Conservation (phyloP, 768 basidiomycete species). For the Tricholoma flavovirens region DNA sequence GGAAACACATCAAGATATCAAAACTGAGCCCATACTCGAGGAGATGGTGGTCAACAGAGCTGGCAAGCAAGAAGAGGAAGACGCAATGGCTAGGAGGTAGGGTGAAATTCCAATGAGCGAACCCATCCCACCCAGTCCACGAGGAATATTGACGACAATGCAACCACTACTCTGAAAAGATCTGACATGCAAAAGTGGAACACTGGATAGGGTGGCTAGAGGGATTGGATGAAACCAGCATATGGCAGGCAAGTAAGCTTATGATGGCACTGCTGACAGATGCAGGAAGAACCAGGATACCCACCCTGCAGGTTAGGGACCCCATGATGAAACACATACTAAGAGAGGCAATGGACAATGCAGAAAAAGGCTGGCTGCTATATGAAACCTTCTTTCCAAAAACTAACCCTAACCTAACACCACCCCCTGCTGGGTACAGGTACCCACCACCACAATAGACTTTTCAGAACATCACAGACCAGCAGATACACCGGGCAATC, state of each 20-base stretch:
- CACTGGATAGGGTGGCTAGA: not conserved
- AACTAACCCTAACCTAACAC: too few species aligned
- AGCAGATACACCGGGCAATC: not conserved
- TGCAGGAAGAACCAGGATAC: conserved; percentile 22
- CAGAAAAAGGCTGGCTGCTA: not conserved
- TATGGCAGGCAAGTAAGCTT: conserved; percentile 1
- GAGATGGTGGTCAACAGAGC: too few species aligned
- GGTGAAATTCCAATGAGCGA: too few species aligned
- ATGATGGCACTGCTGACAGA: conserved; percentile 15
- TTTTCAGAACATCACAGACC: not conserved
- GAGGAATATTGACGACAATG: not conserved
- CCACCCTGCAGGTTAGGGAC: conserved; percentile 13
- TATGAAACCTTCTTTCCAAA: not conserved
- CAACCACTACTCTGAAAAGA: too few species aligned
- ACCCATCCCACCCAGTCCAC: not conserved
- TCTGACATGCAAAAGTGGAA: not conserved
- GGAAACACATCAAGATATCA: too few species aligned
- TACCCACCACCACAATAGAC: not conserved
- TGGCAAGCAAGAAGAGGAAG: too few species aligned
- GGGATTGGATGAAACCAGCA: not conserved
- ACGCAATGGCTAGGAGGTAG: too few species aligned
- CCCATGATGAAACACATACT: not conserved
- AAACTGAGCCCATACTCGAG: too few species aligned
- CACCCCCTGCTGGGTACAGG: not conserved
- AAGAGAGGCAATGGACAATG: not conserved